Evolutionary conservation across 2,329 filamentous ascomycete species (phyloP), one percentile per base, ranked within the genome.

Genomic region (Paecilomyces sp.): DNA sequence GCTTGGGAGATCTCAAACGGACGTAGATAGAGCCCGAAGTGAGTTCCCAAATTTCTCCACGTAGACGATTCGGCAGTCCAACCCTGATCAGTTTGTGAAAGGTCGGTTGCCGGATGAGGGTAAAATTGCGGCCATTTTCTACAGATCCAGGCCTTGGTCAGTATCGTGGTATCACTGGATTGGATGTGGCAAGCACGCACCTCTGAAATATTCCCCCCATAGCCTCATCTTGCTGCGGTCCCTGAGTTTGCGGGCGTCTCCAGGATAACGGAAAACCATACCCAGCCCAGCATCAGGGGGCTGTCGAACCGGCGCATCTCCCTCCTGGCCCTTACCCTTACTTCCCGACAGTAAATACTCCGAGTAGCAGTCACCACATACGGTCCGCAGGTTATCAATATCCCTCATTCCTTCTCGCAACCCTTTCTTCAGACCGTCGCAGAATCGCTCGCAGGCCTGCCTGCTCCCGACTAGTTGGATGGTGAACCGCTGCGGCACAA

Each of bases 61-160:
- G 84, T 55, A 99, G 81, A 54, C 94, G 85, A 75, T 99, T 99
- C 0, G 94, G 94, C 61, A 99, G 80, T 63, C 94, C 94, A 64
- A 99, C 94, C 57, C 94, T 87, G 64, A 99, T 96, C 56, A 99
- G 85, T 74, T 97, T 97, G 78, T 97, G 94, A 69, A 97, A 97
- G 28, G 94, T 97, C 3, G 94, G 93, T 72, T 99, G 94, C 60
- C 94, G 89, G 61, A 99, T 88, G 57, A 99, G 79, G 1, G 92
- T 97, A 58, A 89, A 85, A 75, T 96, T 97, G 60, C 94, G 87
- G 56, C 94, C 94, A 71, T 97, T 97, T 72, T 97, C 94, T 81
- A 62, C 50, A 57, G 18, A 18, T 51, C 41, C 13, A 31, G 51
- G 36, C 63, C 55, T 67, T 61, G 67, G 61, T 56, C 34, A 50